Evolutionary conservation across 2,329 filamentous ascomycete species (phyloP).

Genomic region (Laburnicola sp.): DNA sequence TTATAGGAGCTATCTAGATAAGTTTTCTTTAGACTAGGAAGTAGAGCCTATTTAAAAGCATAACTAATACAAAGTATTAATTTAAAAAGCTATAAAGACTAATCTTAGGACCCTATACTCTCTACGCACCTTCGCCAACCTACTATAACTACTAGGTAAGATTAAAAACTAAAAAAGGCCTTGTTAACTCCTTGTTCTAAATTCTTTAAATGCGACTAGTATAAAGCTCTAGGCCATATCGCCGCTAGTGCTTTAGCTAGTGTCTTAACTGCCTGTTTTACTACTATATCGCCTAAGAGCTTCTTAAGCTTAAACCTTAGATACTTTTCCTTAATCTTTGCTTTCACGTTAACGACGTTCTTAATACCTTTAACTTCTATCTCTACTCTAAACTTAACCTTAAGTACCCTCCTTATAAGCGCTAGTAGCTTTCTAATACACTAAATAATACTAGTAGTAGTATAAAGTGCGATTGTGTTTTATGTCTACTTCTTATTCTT

Average conservation of each 20-base stretch:
- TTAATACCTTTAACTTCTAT: slow-evolving; percentile 17
- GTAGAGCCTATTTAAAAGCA: no score
- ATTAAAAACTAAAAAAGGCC: slow-evolving; percentile 21
- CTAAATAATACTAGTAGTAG: slow-evolving; percentile 50
- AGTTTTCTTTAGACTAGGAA: no score
- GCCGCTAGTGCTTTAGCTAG: slow-evolving; percentile 48
- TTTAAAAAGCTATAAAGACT: no score
- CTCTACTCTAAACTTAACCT: slow-evolving; percentile 46
- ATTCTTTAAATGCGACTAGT: slow-evolving; percentile 29
- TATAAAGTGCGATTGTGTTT: slow-evolving; percentile 52
- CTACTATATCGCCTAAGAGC: slow-evolving; percentile 49
- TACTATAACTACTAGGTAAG: no score
- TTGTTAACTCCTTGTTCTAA: slow-evolving; percentile 37
- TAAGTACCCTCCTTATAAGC: slow-evolving; percentile 44
- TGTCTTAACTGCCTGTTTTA: slow-evolving; percentile 43
- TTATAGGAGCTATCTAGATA: no score
- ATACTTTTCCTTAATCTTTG: slow-evolving; percentile 32
- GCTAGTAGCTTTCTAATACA: slow-evolving; percentile 46
- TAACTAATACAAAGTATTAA: no score
- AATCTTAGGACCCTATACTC: no score
- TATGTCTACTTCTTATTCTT: slow-evolving; percentile 47
- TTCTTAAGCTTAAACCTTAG: slow-evolving; percentile 49
- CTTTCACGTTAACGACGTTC: slow-evolving; percentile 22
- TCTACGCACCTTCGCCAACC: no score
- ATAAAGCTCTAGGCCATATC: slow-evolving; percentile 42